phyloP scores from a whole-genome alignment of 441 rosid species.

The Erodium chrysanthum region DNA sequence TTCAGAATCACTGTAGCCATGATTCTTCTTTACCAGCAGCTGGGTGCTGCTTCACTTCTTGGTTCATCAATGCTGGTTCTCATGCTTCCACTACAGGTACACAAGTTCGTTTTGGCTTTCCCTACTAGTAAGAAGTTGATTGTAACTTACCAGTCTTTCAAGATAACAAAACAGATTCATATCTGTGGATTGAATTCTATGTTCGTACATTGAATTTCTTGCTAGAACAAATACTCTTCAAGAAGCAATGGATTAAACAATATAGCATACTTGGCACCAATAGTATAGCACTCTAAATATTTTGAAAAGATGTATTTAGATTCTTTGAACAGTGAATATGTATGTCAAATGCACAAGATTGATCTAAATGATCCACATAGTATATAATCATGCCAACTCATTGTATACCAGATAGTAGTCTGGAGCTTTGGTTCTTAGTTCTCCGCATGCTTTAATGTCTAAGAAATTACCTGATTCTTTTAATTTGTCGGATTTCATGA shows the following conservation, averaged over 20 bases:
- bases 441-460: not conserved
- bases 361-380: not conserved
- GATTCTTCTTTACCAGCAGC: slow-evolving; percentile 70
- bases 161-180: not conserved
- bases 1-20: slow-evolving; percentile 76
- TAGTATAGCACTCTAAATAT: not conserved
- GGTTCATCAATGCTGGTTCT: slow-evolving; percentile 83
- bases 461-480: not conserved
- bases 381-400: not conserved
- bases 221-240: not conserved
- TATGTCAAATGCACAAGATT: not conserved
- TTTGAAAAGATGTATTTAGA: not conserved
- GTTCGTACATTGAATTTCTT: not conserved
- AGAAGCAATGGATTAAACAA: not conserved
- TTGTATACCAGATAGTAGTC: not conserved
- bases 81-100: slow-evolving; percentile 85
- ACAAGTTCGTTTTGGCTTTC: slow-evolving; percentile 12
- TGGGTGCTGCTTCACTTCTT: slow-evolving; percentile 90
- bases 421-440: not conserved
- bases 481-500: not conserved
- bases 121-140: not conserved
- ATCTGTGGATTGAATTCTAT: not conserved
- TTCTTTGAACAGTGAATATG: not conserved
- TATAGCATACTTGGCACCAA: not conserved
- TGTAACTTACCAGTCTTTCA: not conserved